These are phyloP conservation scores for Dictyostelium citrinum DNA, from an alignment of 78 protist genomes.

Conservation along the genomic window DNA sequence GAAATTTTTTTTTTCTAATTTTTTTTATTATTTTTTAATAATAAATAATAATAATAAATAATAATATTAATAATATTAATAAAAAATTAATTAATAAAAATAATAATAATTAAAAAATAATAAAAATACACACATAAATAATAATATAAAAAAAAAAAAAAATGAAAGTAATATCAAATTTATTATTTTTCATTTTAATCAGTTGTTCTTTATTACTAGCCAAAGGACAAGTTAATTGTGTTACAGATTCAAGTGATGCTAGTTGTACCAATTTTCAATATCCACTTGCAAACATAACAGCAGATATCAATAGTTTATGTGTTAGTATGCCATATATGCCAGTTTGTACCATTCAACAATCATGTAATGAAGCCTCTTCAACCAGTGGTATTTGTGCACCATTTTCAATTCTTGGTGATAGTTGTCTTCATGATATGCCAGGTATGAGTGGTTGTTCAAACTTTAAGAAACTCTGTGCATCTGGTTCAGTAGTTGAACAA, in stretches of 20 bases:
- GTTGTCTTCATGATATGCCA: slow-evolving; percentile 52
- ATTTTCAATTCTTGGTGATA: slow-evolving; percentile 32
- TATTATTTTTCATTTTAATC: not conserved
- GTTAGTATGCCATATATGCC: slow-evolving; percentile 21
- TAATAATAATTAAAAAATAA: not conserved
- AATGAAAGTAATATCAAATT: not conserved
- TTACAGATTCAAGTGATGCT: not conserved
- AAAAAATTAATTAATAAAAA: not conserved
- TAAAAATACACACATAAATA: not conserved
- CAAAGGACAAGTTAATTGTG: not conserved
- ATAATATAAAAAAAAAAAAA: not conserved
- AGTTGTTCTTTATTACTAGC: not conserved
- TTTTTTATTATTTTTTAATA: not conserved
- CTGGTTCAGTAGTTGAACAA: not conserved
- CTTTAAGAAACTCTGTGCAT: not conserved
- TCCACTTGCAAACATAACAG: not conserved
- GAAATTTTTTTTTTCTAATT: not conserved
- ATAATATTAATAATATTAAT: not conserved
- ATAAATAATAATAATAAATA: not conserved
- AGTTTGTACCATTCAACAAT: slow-evolving; percentile 13
- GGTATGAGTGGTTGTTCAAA: slow-evolving; percentile 40
- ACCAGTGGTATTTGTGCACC: slow-evolving; percentile 21
- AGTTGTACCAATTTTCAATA: not conserved
- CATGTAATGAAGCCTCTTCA: not conserved
- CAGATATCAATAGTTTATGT: slow-evolving; percentile 34